A percentile compares a stretch with the other conserved stretches of the same genome.
These are phyloP conservation scores for Penicillium roqueforti DNA, from an alignment of 495 filamentous ascomycete species.

Conservation along the genomic window DNA sequence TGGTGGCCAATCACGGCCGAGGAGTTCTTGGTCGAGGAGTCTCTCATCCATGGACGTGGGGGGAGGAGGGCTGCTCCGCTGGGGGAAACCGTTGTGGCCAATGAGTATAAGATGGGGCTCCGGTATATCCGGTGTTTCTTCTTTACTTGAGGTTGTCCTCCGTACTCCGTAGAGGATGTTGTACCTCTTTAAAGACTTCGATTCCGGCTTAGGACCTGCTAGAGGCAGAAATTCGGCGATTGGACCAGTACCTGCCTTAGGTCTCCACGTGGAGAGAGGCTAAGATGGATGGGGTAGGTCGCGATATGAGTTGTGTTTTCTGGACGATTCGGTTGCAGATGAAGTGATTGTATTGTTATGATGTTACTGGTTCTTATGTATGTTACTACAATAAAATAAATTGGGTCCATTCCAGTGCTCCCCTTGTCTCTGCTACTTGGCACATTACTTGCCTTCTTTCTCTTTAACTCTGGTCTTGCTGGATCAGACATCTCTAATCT, in stretches of 20 bases:
- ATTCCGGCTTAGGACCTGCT: no score
- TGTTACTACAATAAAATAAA: not conserved
- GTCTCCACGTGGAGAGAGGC: slow-evolving; percentile 24
- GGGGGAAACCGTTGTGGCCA: slow-evolving; percentile 2
- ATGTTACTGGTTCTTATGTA: not conserved
- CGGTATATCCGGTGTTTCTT: slow-evolving; percentile 13
- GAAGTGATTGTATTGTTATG: no score
- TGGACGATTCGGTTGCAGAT: slow-evolving; percentile 23
- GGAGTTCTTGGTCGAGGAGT: slow-evolving; percentile 11
- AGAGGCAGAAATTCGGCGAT: slow-evolving; percentile 32
- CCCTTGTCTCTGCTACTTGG: not conserved
- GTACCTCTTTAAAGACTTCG: no score
- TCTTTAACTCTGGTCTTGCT: no score
- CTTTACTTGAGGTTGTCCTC: no score
- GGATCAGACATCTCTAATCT: no score
- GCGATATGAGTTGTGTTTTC: slow-evolving; percentile 11
- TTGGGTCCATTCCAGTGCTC: slow-evolving; percentile 3
- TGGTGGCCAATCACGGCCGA: not conserved
- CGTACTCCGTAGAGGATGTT: no score
- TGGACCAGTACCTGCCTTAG: slow-evolving; percentile 27
- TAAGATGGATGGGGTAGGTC: slow-evolving; percentile 8
- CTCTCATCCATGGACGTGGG: slow-evolving; percentile 12
- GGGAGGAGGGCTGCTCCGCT: slow-evolving; percentile 1
- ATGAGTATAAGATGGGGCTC: slow-evolving; percentile 3
- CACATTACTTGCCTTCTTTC: not conserved